Evolutionary conservation across 306 rosid species (phyloP), one percentile per base, ranked within the genome.

Genomic region (Trifolium subterraneum): DNA sequence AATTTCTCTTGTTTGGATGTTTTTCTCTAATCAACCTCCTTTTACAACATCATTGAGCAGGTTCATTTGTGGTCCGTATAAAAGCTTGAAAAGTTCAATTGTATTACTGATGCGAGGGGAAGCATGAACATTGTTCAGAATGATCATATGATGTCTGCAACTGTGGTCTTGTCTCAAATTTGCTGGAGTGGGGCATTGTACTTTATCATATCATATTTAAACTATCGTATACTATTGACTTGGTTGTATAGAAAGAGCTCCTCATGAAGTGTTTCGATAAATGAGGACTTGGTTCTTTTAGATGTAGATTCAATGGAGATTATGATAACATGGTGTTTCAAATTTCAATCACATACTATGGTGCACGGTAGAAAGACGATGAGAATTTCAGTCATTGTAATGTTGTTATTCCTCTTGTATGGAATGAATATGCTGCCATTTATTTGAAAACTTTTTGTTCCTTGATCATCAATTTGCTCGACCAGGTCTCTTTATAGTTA

Each of bases 51-150:
- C 56, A 15, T 35, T 85, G 80, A 60, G 72, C 89, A 93, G 98
- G 96, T 88, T 93, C 98, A 44, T 93, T 93, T 78, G 98, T 93
- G 80, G 87, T 90, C 75, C 96, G 96, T 35, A 89, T 93, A 80
- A 93, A 93, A 87, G 93, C 84, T 41, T 90, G 90, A 90, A 55
- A 75, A 75, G 23, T 55, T 72, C 74, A 20, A 38, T 75, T 47
- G 59, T 29, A 62, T 27, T 72, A 70, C 44, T 63, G 52, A 10
- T 50, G 47, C 48, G 33, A 78, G 69, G 72, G 74, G 45, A 73
- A 62, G 47, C 64, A 62, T 79, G 76, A 68, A 75, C 70, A 51
- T 67, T 70, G 75, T 42, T 29, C 70, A 51, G 44, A 79, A 59
- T 68, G 59, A 58, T 60, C 74, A 19, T 59, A 67, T 66, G 33